Percentiles rank a stretch among this genome's conserved stretches.
These are phyloP conservation scores for Porcisia hertigi DNA, from an alignment of 208 protist genomes.

Conservation along the genomic window DNA sequence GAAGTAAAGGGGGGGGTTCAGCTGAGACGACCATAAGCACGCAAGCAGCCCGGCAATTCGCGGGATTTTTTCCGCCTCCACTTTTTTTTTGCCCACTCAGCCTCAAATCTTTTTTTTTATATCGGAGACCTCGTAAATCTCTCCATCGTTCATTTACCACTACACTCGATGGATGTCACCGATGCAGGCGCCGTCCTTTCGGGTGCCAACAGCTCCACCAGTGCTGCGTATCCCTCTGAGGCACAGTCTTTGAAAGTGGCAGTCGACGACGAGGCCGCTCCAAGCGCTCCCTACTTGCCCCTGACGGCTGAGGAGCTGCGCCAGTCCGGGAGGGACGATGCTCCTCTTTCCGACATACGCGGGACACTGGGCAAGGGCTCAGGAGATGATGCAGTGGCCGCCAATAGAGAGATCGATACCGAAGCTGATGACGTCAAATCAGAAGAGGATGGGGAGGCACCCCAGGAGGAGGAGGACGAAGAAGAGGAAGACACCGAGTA, in stretches of 20 bases:
- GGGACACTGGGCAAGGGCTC: not conserved
- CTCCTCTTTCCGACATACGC: not conserved
- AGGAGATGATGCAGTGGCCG: not conserved
- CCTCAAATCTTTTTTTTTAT: not conserved
- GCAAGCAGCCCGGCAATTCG: not conserved
- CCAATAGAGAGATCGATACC: not conserved
- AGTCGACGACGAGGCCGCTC: conserved; percentile 13
- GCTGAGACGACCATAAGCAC: not conserved
- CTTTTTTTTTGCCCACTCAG: too few relatives aligned
- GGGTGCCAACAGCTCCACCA: not conserved
- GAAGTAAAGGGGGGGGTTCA: not conserved
- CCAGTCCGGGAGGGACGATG: not conserved
- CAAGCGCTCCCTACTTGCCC: not conserved
- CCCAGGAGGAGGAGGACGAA: conserved; percentile 25
- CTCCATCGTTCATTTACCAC: not conserved
- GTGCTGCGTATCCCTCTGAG: conserved; percentile 1
- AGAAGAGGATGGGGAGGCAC: conserved; percentile 1
- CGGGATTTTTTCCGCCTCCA: not conserved
- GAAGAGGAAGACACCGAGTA: conserved; percentile 33
- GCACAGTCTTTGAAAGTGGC: not conserved
- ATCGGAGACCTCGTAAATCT: not conserved
- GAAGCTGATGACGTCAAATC: not conserved
- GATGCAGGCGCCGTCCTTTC: not conserved
- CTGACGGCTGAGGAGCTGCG: not conserved
- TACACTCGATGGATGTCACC: conserved; percentile 1